Conservation (phyloP, 176 grass and related monocot genomes). For the Ensete ventricosum region DNA sequence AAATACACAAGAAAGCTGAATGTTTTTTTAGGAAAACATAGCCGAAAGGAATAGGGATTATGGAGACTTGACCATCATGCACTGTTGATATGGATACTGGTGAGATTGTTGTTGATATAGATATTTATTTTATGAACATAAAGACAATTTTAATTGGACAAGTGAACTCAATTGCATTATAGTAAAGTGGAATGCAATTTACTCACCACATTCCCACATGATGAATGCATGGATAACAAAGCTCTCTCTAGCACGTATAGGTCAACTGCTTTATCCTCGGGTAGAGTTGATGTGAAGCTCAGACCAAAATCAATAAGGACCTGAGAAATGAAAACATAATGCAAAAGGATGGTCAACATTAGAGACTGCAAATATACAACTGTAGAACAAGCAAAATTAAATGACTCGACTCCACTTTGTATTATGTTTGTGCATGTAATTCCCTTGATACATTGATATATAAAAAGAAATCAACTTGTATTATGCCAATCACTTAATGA, state of each 20-base stretch:
- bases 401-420: neutral
- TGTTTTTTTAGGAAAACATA: no score
- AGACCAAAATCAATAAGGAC: conserved; percentile 97
- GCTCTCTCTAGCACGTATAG: conserved; percentile 94
- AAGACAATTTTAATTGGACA: neutral
- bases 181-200: neutral
- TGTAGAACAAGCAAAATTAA: no score
- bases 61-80: no score
- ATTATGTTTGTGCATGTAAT: neutral
- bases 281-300: conserved; percentile 80
- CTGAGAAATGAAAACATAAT: conserved; percentile 27
- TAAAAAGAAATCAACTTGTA: neutral
- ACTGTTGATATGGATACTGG: no score
- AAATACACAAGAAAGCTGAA: no score
- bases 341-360: neutral
- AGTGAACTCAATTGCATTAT: neutral
- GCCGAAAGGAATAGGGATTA: no score
- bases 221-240: conserved; percentile 94
- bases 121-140: no score
- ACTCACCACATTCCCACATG: conserved; percentile 75
- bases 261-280: conserved; percentile 93
- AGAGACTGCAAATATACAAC: no score
- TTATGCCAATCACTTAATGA: neutral
- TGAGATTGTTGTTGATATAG: no score
- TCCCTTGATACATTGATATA: neutral